These are phyloP conservation scores for Isatis lusitanica DNA, from an alignment of 441 rosid species.

Conservation along the genomic window DNA sequence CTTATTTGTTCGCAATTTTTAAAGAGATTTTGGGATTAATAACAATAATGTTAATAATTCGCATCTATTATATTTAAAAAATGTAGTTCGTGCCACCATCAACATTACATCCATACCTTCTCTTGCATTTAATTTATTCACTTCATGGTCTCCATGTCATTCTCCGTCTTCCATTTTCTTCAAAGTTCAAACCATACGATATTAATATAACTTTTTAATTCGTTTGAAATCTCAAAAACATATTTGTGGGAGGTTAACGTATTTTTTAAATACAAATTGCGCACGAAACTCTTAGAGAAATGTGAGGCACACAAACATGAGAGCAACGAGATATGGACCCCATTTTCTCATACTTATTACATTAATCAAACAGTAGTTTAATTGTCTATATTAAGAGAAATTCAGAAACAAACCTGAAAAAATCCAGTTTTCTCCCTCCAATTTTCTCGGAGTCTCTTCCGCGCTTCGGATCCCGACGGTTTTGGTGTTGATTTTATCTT, in stretches of 20 bases:
- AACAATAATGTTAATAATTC: conserved; percentile 16
- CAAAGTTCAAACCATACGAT: background rate
- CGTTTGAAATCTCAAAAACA: background rate
- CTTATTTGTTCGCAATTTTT: background rate
- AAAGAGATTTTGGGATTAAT: conserved; percentile 14
- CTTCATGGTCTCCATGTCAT: conserved; percentile 38
- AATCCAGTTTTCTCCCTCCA: conserved; percentile 32
- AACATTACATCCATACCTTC: conserved; percentile 19
- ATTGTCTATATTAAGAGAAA: conserved; percentile 38
- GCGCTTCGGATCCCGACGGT: conserved; percentile 20
- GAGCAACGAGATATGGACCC: conserved; percentile 21
- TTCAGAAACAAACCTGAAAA: conserved; percentile 31
- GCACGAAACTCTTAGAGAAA: conserved; percentile 18
- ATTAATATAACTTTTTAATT: background rate
- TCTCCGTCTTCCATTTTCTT: background rate
- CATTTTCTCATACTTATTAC: conserved; percentile 15
- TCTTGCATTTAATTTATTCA: conserved; percentile 5
- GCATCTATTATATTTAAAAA: background rate
- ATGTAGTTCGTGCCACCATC: conserved; percentile 40
- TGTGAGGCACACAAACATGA: conserved; percentile 40
- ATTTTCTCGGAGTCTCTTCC: conserved; percentile 24
- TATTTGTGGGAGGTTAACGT: background rate
- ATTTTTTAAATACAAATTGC: background rate
- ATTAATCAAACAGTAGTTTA: conserved; percentile 9
- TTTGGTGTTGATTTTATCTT: conserved; percentile 18